Evolutionary conservation across 805 yeast species (phyloP), one percentile per base, ranked within the genome.

Genomic region (Myxozyma neotropica): DNA sequence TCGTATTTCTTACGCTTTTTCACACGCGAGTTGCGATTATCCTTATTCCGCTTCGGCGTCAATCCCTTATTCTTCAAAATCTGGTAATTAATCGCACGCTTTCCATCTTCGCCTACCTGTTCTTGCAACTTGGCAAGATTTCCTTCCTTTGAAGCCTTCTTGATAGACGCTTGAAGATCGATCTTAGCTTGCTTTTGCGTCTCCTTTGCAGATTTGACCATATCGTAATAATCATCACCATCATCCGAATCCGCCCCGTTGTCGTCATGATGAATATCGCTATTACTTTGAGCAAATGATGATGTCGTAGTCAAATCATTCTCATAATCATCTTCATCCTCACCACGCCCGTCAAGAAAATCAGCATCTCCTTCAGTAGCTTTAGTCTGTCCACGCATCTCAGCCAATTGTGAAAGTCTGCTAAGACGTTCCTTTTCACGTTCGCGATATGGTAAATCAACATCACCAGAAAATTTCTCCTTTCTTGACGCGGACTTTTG

Each of bases 1-100:
- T 90, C 98, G 78, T 88, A 94, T 83, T 89, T 89, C 85, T 86
- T 89, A 81, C 99, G 88, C 95, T 93, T 94, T 82, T 94, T 94
- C 70, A 94, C 98, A 77, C 99, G 87, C 44, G 98, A 83, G 74
- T 94, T 94, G 76, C 97, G 84, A 79, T 88, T 85, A 66, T 89
- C 97, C 81, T 94, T 94, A 80, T 89, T 88, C 73, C 96, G 83
- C 74, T 86, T 88, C 19, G 96, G 93, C 1, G 97, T 92, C 64
- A 94, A 84, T 71, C 99, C 99, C 78, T 89, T 92, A 78, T 94
- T 94, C 82, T 93, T 94, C 77, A 89, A 80, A 64, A 94, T 94
- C 78, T 93, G 98, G 77, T 87, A 94, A 73, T 88, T 90, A 70
- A 94, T 81, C 1, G 97, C 98, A 72, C 99, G 87, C 79, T 94